Evolutionary conservation across 192 early-diverging fungal genomes (phyloP).

Genomic region (Thamnidium elegans): DNA sequence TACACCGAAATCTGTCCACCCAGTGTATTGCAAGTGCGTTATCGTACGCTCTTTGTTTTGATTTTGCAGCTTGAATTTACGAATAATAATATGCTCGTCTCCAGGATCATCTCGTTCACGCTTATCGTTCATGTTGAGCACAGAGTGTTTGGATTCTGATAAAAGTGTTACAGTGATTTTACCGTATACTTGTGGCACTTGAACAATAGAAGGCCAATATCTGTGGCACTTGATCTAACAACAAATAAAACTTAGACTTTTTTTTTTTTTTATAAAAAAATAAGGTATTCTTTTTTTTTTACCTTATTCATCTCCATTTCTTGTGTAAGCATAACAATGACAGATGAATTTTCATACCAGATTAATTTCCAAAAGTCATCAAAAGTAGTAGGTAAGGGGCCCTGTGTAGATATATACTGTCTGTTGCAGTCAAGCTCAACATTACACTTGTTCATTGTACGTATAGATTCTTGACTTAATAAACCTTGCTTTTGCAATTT

Average conservation of each 20-base stretch:
- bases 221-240: slow-evolving; percentile 70
- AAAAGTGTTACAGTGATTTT: slow-evolving; percentile 49
- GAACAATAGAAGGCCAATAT: slow-evolving; percentile 76
- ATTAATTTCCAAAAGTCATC: slow-evolving; percentile 92
- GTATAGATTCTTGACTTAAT: slow-evolving; percentile 14
- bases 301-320: slow-evolving; percentile 79
- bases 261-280: background rate
- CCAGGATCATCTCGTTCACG: background rate
- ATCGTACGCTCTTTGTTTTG: slow-evolving; percentile 35
- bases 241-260: background rate
- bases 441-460: background rate
- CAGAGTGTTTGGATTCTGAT: slow-evolving; percentile 44
- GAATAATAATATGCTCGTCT: slow-evolving; percentile 51
- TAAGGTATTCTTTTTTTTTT: slow-evolving; percentile 22
- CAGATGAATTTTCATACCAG: slow-evolving; percentile 78
- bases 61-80: slow-evolving; percentile 34
- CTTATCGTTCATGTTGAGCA: slow-evolving; percentile 14
- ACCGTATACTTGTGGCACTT: slow-evolving; percentile 44
- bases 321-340: slow-evolving; percentile 92
- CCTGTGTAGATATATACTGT: slow-evolving; percentile 52
- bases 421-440: background rate
- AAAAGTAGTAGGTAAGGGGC: slow-evolving; percentile 77
- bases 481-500: background rate
- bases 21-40: slow-evolving; percentile 80
- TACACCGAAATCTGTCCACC: slow-evolving; percentile 83